Conservation (phyloP, 805 yeast genomes). For the Metschnikowia borealis region DNA sequence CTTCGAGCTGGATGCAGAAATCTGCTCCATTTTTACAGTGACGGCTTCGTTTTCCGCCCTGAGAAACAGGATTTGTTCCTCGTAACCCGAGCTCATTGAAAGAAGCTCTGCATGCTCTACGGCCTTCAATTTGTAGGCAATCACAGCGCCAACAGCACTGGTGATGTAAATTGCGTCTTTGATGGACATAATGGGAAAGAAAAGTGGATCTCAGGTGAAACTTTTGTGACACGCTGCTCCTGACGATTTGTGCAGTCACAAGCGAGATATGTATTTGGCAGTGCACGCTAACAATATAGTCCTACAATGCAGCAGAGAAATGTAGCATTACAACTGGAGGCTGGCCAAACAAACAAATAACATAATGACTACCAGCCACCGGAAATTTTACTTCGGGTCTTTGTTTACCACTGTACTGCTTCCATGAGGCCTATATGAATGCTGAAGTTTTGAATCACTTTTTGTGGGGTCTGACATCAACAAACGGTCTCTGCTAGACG, state of each 20-base stretch:
- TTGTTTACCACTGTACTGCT: not conserved
- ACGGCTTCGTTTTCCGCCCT: conserved; percentile 7
- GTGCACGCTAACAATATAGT: not conserved
- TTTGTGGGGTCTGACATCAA: not conserved
- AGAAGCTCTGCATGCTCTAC: conserved; percentile 6
- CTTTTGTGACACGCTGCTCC: not conserved
- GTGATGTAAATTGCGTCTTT: conserved; percentile 7
- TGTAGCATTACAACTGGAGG: not conserved
- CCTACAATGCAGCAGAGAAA: not conserved
- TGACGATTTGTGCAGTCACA: conserved; percentile 2
- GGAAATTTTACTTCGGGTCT: not conserved
- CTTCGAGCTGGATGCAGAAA: conserved; percentile 2
- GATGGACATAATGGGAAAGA: conserved; percentile 1
- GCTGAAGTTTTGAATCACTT: not conserved
- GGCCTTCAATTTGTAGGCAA: conserved; percentile 9
- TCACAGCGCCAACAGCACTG: conserved; percentile 8
- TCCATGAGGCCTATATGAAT: not conserved
- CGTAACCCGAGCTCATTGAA: conserved; percentile 1
- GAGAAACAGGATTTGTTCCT: conserved; percentile 4
- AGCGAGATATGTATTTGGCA: not conserved
- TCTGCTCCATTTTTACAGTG: conserved; percentile 2
- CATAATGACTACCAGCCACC: not conserved
- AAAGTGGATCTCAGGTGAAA: not conserved
- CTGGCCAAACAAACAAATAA: not conserved
- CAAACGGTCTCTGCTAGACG: not conserved